phyloP scores from a whole-genome alignment of 2,329 filamentous ascomycete species.

The Aotearoamyces nothofagi region DNA sequence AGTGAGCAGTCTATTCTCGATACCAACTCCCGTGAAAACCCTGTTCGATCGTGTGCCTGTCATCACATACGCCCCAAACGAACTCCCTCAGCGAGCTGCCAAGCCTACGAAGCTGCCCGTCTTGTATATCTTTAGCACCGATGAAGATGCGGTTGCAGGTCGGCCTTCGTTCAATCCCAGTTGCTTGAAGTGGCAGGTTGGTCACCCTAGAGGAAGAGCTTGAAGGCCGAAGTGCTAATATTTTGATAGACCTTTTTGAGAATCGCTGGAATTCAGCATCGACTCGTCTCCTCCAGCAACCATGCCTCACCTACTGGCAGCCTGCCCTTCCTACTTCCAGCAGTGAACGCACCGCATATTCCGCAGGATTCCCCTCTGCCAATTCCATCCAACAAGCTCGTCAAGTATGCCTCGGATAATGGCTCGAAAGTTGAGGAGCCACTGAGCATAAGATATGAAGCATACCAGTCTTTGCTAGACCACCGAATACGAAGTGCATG shows the following conservation, averaged over 20 bases:
- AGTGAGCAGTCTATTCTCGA: constrained; percentile 25
- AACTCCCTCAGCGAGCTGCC: constrained; percentile 49
- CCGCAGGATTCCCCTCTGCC: constrained; percentile 23
- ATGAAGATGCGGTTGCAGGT: constrained; percentile 42
- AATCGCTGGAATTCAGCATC: constrained; percentile 56
- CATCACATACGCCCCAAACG: constrained; percentile 56
- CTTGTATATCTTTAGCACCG: constrained; percentile 66
- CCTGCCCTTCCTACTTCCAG: constrained; percentile 73
- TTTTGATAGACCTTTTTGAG: constrained; percentile 59
- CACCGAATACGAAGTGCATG: constrained; percentile 71
- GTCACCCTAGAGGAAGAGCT: constrained; percentile 15
- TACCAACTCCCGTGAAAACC: constrained; percentile 62
- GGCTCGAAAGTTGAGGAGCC: constrained; percentile 28
- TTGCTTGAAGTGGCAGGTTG: constrained; percentile 92
- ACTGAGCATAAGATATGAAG: constrained; percentile 37
- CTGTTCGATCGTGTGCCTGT: constrained; percentile 81
- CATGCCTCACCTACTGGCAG: constrained; percentile 81
- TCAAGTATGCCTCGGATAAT: constrained; percentile 48
- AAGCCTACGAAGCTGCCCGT: constrained; percentile 27
- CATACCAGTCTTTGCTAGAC: constrained; percentile 66
- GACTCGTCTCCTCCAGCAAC: constrained; percentile 62
- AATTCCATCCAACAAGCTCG: constrained; percentile 49
- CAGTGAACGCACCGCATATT: constrained; percentile 13
- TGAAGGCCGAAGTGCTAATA: constrained; percentile 4
- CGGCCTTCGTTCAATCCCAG: constrained; percentile 77